Percentiles rank a stretch among this genome's conserved stretches.
Evolutionary conservation across 805 yeast species (phyloP).

Genomic region (Lachancea sp.): DNA sequence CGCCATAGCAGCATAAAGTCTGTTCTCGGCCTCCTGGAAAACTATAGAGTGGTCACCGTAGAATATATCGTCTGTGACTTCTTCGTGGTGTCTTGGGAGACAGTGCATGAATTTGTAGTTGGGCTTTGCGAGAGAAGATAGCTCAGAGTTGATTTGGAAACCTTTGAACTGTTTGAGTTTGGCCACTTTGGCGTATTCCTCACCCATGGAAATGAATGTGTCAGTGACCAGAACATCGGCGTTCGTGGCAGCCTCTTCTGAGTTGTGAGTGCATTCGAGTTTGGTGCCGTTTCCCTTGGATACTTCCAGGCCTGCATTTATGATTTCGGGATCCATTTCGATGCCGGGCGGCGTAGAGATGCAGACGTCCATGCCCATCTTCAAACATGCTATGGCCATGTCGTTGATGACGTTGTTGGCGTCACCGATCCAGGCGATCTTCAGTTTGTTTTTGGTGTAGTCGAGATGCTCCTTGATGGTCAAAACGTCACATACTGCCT

Average conservation of each 20-base stretch:
- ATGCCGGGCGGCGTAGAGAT: constrained; percentile 80
- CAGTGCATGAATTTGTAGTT: constrained; percentile 96
- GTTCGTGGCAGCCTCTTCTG: constrained; percentile 60
- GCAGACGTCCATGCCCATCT: constrained; percentile 73
- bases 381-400: constrained; percentile 79
- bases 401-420: constrained; percentile 95
- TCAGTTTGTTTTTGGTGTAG: constrained; percentile 45
- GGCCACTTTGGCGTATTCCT: constrained; percentile 68
- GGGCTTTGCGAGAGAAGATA: constrained; percentile 55
- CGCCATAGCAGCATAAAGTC: constrained; percentile 94
- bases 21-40: constrained; percentile 92
- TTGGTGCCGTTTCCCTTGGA: constrained; percentile 45
- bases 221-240: constrained; percentile 90
- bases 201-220: constrained; percentile 98
- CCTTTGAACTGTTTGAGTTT: constrained; percentile 79
- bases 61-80: constrained; percentile 89
- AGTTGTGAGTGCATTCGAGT: constrained; percentile 62
- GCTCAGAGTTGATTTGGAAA: constrained; percentile 69
- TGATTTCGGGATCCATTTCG: constrained; percentile 52
- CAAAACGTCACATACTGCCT: constrained; percentile 85
- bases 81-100: constrained; percentile 91
- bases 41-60: constrained; percentile 79
- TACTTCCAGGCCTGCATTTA: constrained; percentile 46
- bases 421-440: constrained; percentile 94
- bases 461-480: constrained; percentile 79